phyloP scores from a whole-genome alignment of 805 yeast species.

The Candida morakotiae region DNA sequence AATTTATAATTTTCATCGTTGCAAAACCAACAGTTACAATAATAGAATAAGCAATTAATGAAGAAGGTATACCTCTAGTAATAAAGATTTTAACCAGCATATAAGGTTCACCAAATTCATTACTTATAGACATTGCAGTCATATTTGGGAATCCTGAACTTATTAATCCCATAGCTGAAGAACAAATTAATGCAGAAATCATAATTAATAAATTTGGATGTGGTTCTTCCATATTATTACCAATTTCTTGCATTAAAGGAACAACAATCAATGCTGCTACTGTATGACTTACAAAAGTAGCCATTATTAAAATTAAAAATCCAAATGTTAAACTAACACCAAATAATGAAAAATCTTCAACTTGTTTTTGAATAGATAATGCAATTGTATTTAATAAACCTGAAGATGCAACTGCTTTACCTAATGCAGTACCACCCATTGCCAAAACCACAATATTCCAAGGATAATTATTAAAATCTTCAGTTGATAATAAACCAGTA shows the following conservation, averaged over 20 bases:
- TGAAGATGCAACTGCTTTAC: constrained; percentile 90
- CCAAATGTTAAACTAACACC: constrained; percentile 79
- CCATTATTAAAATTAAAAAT: constrained; percentile 71
- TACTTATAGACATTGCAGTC: constrained; percentile 92
- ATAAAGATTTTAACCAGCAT: constrained; percentile 83
- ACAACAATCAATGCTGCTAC: constrained; percentile 93
- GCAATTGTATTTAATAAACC: constrained; percentile 85
- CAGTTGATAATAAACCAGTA: constrained; percentile 78
- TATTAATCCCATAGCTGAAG: constrained; percentile 96
- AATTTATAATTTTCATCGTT: constrained; percentile 48
- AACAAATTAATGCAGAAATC: constrained; percentile 66
- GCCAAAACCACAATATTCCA: constrained; percentile 96
- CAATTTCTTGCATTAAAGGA: constrained; percentile 88
- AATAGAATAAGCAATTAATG: constrained; percentile 67
- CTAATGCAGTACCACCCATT: constrained; percentile 96
- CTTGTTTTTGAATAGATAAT: constrained; percentile 53
- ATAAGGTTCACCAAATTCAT: constrained; percentile 88
- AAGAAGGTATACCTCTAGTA: constrained; percentile 85
- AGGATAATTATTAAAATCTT: constrained; percentile 91
- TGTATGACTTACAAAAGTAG: constrained; percentile 94
- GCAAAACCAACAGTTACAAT: constrained; percentile 78
- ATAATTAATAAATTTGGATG: constrained; percentile 81
- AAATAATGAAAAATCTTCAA: constrained; percentile 66
- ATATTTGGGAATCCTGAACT: constrained; percentile 98
- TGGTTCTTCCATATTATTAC: constrained; percentile 67